Conservation (phyloP, 768 basidiomycete genomes). For the Auricularia sp. region DNA sequence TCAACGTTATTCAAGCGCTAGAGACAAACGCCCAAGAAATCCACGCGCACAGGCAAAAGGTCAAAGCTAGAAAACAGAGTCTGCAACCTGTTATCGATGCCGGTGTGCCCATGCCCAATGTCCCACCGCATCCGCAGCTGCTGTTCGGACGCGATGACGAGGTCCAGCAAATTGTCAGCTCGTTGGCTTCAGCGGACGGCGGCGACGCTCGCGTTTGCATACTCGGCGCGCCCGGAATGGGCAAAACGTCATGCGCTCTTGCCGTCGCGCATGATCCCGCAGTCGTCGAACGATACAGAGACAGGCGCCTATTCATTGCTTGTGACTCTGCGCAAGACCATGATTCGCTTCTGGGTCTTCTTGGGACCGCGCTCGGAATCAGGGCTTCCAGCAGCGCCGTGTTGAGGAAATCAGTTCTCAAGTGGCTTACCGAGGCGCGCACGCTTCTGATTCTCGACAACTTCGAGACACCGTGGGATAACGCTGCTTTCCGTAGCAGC, state of each 20-base stretch:
- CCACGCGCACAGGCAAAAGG: not conserved
- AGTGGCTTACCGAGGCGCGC: not conserved
- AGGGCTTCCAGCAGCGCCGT: not conserved
- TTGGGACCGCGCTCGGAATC: not conserved
- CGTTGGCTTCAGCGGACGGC: not conserved
- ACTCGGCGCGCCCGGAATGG: conserved; percentile 27
- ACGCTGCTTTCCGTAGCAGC: conserved; percentile 8
- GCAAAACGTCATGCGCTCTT: conserved; percentile 29
- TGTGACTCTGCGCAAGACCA: conserved; percentile 14
- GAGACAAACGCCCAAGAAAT: not conserved
- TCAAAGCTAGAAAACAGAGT: not conserved
- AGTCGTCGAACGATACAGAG: conserved; percentile 16
- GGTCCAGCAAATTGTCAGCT: not conserved
- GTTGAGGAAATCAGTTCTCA: not conserved
- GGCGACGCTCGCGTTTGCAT: conserved; percentile 7
- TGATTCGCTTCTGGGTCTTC: not conserved
- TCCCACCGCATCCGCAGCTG: not conserved
- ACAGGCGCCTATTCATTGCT: conserved; percentile 22
- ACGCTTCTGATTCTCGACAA: conserved; percentile 12
- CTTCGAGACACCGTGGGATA: conserved; percentile 16
- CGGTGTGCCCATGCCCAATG: not conserved
- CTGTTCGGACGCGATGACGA: not conserved
- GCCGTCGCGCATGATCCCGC: conserved; percentile 19
- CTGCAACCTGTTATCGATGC: not conserved
- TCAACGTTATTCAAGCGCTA: not conserved